Base-by-base conservation (phyloP, 352 stramenopile species). In the Phytophthora constricta region DNA sequence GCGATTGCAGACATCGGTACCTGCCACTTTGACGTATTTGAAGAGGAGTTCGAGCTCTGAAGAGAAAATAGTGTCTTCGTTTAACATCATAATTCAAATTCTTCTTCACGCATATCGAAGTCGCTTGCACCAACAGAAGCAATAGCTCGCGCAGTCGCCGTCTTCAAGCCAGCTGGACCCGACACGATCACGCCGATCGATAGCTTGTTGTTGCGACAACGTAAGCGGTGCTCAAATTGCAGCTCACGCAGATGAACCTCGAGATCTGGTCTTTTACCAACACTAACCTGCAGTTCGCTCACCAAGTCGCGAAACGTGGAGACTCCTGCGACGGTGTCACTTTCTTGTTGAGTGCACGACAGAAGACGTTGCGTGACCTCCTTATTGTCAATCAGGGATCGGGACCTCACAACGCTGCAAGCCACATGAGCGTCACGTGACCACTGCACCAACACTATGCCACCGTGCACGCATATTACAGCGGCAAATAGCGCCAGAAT, bases 141-240 rank as follows among this genome's bases (percentile, higher is more conserved):
- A 22, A 56, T 52, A 20, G 67, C 61, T 53, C 17, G 33, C 4
- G n/a, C 39, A 20, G 37, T 49, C 11, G 61, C 49, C 43, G 54
- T 46, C 54, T 81, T 84, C 43, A 84, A 61, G 14, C 52, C 63
- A 0, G 53, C 39, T 13, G 76, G 73, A 10, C 72, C 76, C 3
- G 76, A 84, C 27, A 82, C 61, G 16, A 84, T 61, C 17, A 82
- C 58, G 2, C 70, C 76, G 23, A 84, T 69, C 1, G 28, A 1
- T 20, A 28, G 47, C 31, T 20, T 41, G 16, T 28, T 52, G 4
- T 26, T 13, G 5, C 41, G 46, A 11, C 25, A 58, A 52, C 56
- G 22, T 43, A 37, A 39, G 19, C 17, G 19, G 31, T 59, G 65
- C 2, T 5, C 17, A 43, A 26, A 13, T 20, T 61, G 49, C 50